phyloP scores from a whole-genome alignment of 2,329 filamentous ascomycete genomes.

The Diaporthe sp. region DNA sequence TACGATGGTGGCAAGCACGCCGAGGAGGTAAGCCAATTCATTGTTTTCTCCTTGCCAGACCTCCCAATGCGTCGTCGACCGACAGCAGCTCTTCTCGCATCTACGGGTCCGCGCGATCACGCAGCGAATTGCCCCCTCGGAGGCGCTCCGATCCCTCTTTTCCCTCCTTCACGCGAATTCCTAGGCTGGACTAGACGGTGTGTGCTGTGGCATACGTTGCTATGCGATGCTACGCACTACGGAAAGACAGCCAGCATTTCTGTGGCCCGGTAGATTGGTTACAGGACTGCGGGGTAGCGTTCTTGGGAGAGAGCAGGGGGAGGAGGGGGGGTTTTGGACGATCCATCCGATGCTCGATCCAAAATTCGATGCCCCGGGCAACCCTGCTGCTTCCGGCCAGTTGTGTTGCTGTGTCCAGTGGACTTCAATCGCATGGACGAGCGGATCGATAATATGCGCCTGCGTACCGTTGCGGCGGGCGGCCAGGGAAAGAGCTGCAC shows the following conservation, averaged over 20 bases:
- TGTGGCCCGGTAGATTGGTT: constrained; percentile 23
- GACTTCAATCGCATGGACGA: constrained; percentile 15
- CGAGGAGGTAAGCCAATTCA: constrained; percentile 73
- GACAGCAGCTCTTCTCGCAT: constrained; percentile 8
- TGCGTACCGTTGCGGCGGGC: background rate
- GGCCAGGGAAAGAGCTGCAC: background rate
- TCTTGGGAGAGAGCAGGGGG: constrained; percentile 9
- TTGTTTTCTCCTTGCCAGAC: background rate
- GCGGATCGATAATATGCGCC: background rate
- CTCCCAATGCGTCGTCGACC: constrained; percentile 21
- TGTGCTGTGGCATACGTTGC: background rate
- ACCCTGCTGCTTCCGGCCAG: background rate
- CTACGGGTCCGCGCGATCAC: background rate
- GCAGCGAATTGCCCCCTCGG: background rate
- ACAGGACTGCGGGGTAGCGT: constrained; percentile 33
- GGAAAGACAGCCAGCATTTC: constrained; percentile 9
- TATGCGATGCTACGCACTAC: background rate
- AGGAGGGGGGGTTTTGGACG: constrained; percentile 8
- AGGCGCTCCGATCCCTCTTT: background rate
- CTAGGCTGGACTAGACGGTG: background rate
- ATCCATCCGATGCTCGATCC: constrained; percentile 9
- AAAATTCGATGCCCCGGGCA: background rate
- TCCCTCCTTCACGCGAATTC: background rate
- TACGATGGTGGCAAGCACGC: constrained; percentile 95
- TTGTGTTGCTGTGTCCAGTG: background rate